Evolutionary conservation across 169 alveolate genomes (phyloP).

Genomic region (Cryptosporidium parvum): DNA sequence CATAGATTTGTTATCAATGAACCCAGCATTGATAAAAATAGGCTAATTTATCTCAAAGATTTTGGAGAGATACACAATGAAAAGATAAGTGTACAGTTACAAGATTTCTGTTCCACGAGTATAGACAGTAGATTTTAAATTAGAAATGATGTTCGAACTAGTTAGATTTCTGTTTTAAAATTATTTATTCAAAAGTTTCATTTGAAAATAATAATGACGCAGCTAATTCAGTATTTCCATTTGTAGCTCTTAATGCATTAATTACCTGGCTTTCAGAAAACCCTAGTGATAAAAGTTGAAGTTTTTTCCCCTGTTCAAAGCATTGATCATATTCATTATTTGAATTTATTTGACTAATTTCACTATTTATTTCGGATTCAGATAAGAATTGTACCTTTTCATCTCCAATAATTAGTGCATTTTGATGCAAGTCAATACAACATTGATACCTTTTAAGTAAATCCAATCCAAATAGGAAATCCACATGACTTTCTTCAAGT

Average conservation of each 20-base stretch:
- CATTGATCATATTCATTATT: background rate
- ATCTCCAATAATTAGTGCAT: slow-evolving; percentile 88
- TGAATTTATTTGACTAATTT: background rate
- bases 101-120: slow-evolving; percentile 8
- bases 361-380: slow-evolving; percentile 59
- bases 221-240: slow-evolving; percentile 79
- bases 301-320: slow-evolving; percentile 35
- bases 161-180: slow-evolving; percentile 14
- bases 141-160: background rate
- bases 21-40: slow-evolving; percentile 46
- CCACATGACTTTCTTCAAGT: slow-evolving; percentile 91
- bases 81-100: slow-evolving; percentile 3
- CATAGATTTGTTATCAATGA: slow-evolving; percentile 28
- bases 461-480: slow-evolving; percentile 95
- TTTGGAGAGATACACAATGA: background rate
- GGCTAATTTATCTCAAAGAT: slow-evolving; percentile 29
- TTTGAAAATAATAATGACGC: slow-evolving; percentile 72
- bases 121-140: background rate
- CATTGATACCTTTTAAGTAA: slow-evolving; percentile 92
- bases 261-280: slow-evolving; percentile 76
- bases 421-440: slow-evolving; percentile 89
- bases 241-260: slow-evolving; percentile 65
- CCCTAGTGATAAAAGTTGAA: slow-evolving; percentile 76
- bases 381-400: slow-evolving; percentile 87
- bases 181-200: slow-evolving; percentile 13